phyloP scores from a whole-genome alignment of 2,329 filamentous ascomycete species.

The Fusarium phyllophilum region DNA sequence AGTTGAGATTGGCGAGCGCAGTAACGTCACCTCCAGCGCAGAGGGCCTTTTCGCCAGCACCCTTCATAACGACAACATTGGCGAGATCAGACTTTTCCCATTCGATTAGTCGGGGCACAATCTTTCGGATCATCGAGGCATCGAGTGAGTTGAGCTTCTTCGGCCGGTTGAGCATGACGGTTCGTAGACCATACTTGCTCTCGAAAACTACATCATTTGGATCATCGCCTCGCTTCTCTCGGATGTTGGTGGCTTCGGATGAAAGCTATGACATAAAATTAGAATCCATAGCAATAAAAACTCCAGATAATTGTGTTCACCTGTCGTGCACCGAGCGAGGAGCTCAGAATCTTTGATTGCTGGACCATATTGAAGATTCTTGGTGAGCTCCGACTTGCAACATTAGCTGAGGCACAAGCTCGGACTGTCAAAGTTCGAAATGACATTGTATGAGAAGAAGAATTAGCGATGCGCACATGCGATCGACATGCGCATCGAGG shows the following conservation, averaged over 20 bases:
- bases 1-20: slow-evolving; percentile 79
- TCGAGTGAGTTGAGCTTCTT: slow-evolving; percentile 92
- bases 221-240: slow-evolving; percentile 74
- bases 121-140: slow-evolving; percentile 95
- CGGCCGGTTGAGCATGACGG: slow-evolving; percentile 93
- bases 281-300: not conserved
- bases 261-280: slow-evolving; percentile 47
- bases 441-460: slow-evolving; percentile 62
- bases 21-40: slow-evolving; percentile 95
- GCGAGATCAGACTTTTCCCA: slow-evolving; percentile 96
- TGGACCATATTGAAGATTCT: slow-evolving; percentile 75
- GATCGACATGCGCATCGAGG: slow-evolving; percentile 50
- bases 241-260: slow-evolving; percentile 52
- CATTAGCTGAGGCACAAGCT: slow-evolving; percentile 62
- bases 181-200: slow-evolving; percentile 87
- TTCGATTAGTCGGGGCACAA: slow-evolving; percentile 86
- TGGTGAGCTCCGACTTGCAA: slow-evolving; percentile 56
- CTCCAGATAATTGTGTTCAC: slow-evolving; percentile 33
- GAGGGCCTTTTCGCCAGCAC: slow-evolving; percentile 83
- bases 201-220: slow-evolving; percentile 93
- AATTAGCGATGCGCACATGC: slow-evolving; percentile 51
- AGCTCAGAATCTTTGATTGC: slow-evolving; percentile 76
- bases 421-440: slow-evolving; percentile 63
- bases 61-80: slow-evolving; percentile 92
- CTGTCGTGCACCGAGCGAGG: slow-evolving; percentile 58